A percentile compares a stretch with the other conserved stretches of the same genome.
These are phyloP conservation scores for Polytrichum formosum DNA, from an alignment of 225 moss, liverwort and hornwort genomes.

Conservation along the genomic window DNA sequence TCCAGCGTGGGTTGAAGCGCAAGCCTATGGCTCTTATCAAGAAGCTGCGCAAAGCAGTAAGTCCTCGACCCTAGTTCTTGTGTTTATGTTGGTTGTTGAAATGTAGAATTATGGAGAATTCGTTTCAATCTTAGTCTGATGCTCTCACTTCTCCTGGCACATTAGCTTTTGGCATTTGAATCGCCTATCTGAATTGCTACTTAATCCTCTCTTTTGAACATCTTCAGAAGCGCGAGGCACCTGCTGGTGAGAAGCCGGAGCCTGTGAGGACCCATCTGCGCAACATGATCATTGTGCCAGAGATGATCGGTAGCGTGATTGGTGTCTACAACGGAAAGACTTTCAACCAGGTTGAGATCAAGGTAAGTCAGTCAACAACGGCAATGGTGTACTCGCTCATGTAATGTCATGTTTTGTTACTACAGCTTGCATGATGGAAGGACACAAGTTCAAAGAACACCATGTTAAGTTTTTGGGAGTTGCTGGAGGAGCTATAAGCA, in stretches of 20 bases:
- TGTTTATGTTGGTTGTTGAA: too few species aligned
- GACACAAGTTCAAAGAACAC: too few species aligned
- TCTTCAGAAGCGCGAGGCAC: slow-evolving; percentile 63
- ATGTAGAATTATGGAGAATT: background rate
- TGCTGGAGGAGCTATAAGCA: too few species aligned
- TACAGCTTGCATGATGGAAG: too few species aligned
- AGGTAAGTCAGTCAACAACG: slow-evolving; percentile 18
- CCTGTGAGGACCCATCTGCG: slow-evolving; percentile 58
- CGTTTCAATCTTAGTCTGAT: background rate
- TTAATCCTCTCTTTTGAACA: background rate
- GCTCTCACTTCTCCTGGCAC: background rate
- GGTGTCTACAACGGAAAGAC: slow-evolving; percentile 84
- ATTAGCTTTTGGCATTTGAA: too few species aligned
- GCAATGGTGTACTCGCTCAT: too few species aligned
- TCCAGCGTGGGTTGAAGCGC: slow-evolving; percentile 60
- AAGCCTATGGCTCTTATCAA: slow-evolving; percentile 74
- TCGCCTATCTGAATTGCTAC: too few species aligned
- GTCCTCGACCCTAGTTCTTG: background rate
- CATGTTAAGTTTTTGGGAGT: too few species aligned
- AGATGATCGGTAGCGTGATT: slow-evolving; percentile 79
- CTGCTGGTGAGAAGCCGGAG: slow-evolving; percentile 60
- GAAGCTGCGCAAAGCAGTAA: slow-evolving; percentile 76
- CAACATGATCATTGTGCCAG: slow-evolving; percentile 79
- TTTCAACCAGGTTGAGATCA: slow-evolving; percentile 77
- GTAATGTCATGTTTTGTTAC: too few species aligned